Base-by-base conservation (phyloP, 2,329 filamentous ascomycete genomes). In the Nigrograna mackinnonii region DNA sequence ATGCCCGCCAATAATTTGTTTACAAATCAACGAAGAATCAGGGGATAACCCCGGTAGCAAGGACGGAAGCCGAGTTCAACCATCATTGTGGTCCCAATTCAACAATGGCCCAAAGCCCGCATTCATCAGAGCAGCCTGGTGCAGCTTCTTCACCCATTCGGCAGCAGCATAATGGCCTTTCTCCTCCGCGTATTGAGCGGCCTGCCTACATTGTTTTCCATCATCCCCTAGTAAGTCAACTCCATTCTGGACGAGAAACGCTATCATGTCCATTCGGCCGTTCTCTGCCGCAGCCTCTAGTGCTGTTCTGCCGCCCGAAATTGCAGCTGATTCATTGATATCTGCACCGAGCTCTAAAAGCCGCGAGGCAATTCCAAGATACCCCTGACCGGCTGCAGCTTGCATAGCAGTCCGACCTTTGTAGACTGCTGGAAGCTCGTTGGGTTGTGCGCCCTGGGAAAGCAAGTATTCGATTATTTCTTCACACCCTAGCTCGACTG, bases 181-280 rank as follows among this genome's bases (percentile, higher is more conserved):
- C 13, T 22, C 14, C 21, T 43, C 22, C 12, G 44, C 44, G 21
- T 39, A 35, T 24, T 33, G 9, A 5, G 39, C 28, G 7, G 44
- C 44, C 12, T 22, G 16, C 13, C 36, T 24, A 30, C 40, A 47
- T 35, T 47, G 44, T 17, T 18, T 28, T 12, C 35, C 26, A 24
- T 39, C 35, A 13, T 33, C 24, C 5, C 22, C 22, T 6, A 31
- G 14, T n/a, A 43, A 19, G 26, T 40, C 40, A 16, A 35, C 44
- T 11, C 44, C 44, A 12, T 35, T 14, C 20, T 47, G 12, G 5
- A 47, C 11, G 14, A 50, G 41, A 12, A 37, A 43, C 6, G 9
- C 3, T 39, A 50, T 43, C 44, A 47, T 47, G 4, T 47, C 47
- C 11, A 50, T 22, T 14, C 41, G 37, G n/a, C 41, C 44, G 31